Evolutionary conservation across 495 filamentous ascomycete species (phyloP), one percentile per base, ranked within the genome.

Genomic region (Neurospora sp.): DNA sequence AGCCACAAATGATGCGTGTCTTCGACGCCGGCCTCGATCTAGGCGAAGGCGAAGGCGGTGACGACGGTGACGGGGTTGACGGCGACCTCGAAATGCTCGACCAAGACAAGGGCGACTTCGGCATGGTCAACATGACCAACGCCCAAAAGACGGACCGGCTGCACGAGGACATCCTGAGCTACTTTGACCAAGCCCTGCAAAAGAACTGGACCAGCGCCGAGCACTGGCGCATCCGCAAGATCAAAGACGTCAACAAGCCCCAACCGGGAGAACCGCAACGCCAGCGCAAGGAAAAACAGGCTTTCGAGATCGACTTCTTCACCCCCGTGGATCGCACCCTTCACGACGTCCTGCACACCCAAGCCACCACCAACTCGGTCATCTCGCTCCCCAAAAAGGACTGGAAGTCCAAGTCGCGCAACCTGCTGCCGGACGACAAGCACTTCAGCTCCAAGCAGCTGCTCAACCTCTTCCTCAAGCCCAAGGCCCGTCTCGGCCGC

Each of bases 141-240:
- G 81, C 85, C 21, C 82, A 84, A 69, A 86, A 81, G 39, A 86
- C 89, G 59, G 89, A 87, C 71, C 85, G 86, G 73, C 87, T 91
- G 70, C 92, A 96, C 77, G 93, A 98, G 74, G 94, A 97, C 77
- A 97, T 99, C 71, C 88, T 99, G 21, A 92, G 91, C 77, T 99
- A 98, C 83, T 99, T 99, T 79, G 96, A 99, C 81, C 91, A 97
- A 77, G 94, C 95, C 10, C 84, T 97, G 36, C 90, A 92, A 77
- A 97, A 96, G 86, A 98, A 97, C 81, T 99, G 96, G 96, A 93
- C 93, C n/a, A 96, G 94, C 69, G 96, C 96, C 43, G 96, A 99
- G 80, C 96, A 99, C 82, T 99, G 96, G 96, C 89, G 94, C 76
- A 98, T 99, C 77, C 87, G 93, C 54, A 92, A 91, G 79, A 95